A percentile compares a stretch with the other conserved stretches of the same genome.
These are phyloP conservation scores for Pleurostoma richardsiae DNA, from an alignment of 2,329 filamentous ascomycete species.

Conservation along the genomic window DNA sequence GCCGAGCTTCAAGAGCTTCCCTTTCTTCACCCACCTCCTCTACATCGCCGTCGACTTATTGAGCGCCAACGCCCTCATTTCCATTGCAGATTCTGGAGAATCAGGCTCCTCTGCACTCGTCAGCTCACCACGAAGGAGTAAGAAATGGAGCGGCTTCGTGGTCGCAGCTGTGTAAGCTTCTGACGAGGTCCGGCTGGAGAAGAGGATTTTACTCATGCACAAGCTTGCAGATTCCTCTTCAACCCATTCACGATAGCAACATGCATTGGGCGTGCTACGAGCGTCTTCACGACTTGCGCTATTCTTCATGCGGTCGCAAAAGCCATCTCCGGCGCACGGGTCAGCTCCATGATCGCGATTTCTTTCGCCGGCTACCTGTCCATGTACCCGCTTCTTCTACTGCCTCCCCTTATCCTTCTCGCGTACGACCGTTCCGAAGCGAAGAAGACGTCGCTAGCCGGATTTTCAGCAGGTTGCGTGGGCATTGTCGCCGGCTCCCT, in stretches of 20 bases:
- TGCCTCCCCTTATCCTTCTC: constrained; percentile 76
- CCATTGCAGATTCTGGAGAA: constrained; percentile 78
- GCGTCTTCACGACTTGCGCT: constrained; percentile 82
- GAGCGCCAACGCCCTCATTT: constrained; percentile 72
- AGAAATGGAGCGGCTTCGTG: constrained; percentile 68
- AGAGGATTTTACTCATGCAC: constrained; percentile 4
- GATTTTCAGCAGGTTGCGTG: constrained; percentile 52
- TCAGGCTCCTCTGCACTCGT: constrained; percentile 70
- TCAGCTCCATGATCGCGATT: constrained; percentile 77
- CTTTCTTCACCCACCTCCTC: constrained; percentile 72
- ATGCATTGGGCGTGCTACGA: constrained; percentile 85
- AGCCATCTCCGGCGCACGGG: constrained; percentile 66
- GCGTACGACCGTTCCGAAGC: constrained; percentile 63
- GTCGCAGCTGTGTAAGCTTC: constrained; percentile 70
- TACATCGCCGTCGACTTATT: constrained; percentile 79
- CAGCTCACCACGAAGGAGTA: constrained; percentile 70
- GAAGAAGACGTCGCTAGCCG: constrained; percentile 18
- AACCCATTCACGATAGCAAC: constrained; percentile 92
- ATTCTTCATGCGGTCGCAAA: constrained; percentile 79
- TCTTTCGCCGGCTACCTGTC: constrained; percentile 87
- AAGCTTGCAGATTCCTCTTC: constrained; percentile 68
- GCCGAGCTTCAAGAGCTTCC: constrained; percentile 61
- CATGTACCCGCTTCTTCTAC: constrained; percentile 83
- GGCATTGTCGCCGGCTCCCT: constrained; percentile 48
- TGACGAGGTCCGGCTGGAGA: background rate